A percentile compares a stretch with the other conserved stretches of the same genome.
phyloP scores from a whole-genome alignment of 768 basidiomycete genomes.

The Hortiboletus campestris region DNA sequence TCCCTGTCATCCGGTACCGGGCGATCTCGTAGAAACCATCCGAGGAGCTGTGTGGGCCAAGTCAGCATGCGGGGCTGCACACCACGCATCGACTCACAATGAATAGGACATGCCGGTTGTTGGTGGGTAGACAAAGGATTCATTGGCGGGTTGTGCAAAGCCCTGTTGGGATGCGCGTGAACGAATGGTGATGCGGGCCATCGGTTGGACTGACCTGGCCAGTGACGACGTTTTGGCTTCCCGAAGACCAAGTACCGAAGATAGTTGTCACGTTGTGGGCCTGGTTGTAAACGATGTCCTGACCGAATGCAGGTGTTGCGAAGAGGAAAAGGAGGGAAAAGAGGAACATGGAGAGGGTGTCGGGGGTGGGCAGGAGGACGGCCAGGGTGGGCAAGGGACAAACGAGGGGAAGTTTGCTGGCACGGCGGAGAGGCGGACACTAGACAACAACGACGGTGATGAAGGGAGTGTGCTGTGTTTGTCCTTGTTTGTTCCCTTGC shows the following conservation, averaged over 20 bases:
- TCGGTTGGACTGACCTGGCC: slow-evolving; percentile 63
- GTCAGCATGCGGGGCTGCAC: background rate
- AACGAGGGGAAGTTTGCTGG: slow-evolving; percentile 6
- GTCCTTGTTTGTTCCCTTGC: slow-evolving; percentile 22
- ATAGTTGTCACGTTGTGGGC: slow-evolving; percentile 69
- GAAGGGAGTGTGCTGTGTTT: slow-evolving; percentile 23
- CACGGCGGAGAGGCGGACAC: slow-evolving; percentile 14
- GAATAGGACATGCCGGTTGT: slow-evolving; percentile 87
- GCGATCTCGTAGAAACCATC: slow-evolving; percentile 86
- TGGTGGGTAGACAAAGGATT: slow-evolving; percentile 78
- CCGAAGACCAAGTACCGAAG: slow-evolving; percentile 84
- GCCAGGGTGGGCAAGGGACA: background rate
- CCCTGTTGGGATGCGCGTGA: slow-evolving; percentile 41
- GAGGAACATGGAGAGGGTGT: slow-evolving; percentile 10
- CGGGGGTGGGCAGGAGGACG: background rate
- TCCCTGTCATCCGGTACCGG: slow-evolving; percentile 84
- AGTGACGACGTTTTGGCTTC: slow-evolving; percentile 71
- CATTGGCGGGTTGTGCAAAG: slow-evolving; percentile 82
- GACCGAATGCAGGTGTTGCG: slow-evolving; percentile 32
- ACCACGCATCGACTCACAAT: slow-evolving; percentile 56
- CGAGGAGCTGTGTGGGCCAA: slow-evolving; percentile 45
- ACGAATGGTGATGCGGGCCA: background rate
- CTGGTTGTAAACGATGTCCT: slow-evolving; percentile 41
- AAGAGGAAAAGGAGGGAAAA: slow-evolving; percentile 27
- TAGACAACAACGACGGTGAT: slow-evolving; percentile 34